Base-by-base conservation (phyloP, 306 rosid genomes). In the Pyrus betulifolia region DNA sequence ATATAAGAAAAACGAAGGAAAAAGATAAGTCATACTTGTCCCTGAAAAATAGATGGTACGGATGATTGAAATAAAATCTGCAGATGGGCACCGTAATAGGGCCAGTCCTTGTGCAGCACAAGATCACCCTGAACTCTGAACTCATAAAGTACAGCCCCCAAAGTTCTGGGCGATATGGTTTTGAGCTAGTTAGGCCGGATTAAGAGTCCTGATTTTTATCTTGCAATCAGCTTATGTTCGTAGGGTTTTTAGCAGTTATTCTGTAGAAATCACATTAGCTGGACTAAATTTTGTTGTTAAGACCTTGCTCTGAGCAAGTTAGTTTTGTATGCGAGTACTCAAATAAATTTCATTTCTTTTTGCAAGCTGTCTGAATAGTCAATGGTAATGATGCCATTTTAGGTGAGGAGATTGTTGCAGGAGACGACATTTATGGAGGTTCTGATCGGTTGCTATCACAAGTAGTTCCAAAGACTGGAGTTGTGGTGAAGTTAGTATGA, bases 341-440 rank as follows among this genome's bases (percentile, higher is more conserved):
- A 13, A 54, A 42, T 67, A 49, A 45, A 60, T 55, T 66, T 72
- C 21, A 61, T 40, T 61, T 80, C 40, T n/a, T 72, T 23, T 27
- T 61, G 27, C 51, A 72, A 77, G 54, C 46, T 54, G 9, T 71
- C 51, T 81, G 15, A 44, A 33, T 78, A 83, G 64, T 82, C 67
- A 54, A 72, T 79, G 25, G 69, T 69, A 69, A 44, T 52, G 66
- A 70, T 82, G 64, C 81, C 27, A 61, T 62, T 81, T 27, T 60
- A 95, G 98, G 98, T 63, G 92, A 89, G 80, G 98, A 90, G 85
- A 90, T 92, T 85, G 87, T 95, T 82, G 97, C 97, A 60, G 96
- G 87, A 66, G 96, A 92, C 82, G 96, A 95, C 85, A 18, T 92
- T 8, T 92, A 90, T 81, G 98, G 98, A 75, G 98, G 98, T 69